These are phyloP conservation scores for Hamigera avellanea DNA, from an alignment of 495 filamentous ascomycete genomes.

Conservation along the genomic window DNA sequence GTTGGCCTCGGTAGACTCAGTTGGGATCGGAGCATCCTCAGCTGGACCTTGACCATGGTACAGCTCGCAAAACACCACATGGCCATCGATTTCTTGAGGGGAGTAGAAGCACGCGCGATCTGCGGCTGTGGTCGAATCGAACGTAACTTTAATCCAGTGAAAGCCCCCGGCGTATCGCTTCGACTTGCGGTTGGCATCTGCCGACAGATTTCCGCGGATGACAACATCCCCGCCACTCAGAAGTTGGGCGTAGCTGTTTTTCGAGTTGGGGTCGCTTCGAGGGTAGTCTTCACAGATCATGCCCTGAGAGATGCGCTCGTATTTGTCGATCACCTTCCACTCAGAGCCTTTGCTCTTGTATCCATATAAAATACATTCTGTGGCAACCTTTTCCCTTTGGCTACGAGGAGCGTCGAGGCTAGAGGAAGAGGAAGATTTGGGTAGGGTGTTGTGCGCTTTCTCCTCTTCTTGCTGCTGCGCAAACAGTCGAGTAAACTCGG, in stretches of 20 bases:
- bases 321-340: constrained; percentile 78
- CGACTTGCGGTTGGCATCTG: constrained; percentile 60
- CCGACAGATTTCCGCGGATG: constrained; percentile 47
- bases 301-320: constrained; percentile 61
- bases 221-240: constrained; percentile 50
- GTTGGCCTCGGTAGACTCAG: constrained; percentile 22
- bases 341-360: constrained; percentile 58
- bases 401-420: constrained; percentile 30
- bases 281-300: constrained; percentile 86
- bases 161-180: constrained; percentile 65
- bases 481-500: constrained; percentile 38
- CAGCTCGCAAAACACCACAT: constrained; percentile 65
- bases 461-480: constrained; percentile 33
- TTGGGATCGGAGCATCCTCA: constrained; percentile 49
- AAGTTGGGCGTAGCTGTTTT: constrained; percentile 46
- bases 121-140: constrained; percentile 69
- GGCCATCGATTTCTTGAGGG: constrained; percentile 65
- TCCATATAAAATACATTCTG: constrained; percentile 75
- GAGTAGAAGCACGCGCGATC: constrained; percentile 63
- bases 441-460: constrained; percentile 18
- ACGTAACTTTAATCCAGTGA: constrained; percentile 90
- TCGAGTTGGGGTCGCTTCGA: constrained; percentile 41
- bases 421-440: constrained; percentile 31
- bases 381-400: constrained; percentile 49
- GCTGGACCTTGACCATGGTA: constrained; percentile 61